Conservation (phyloP, 2,329 filamentous ascomycete genomes). For the Domatiomyces globalis region DNA sequence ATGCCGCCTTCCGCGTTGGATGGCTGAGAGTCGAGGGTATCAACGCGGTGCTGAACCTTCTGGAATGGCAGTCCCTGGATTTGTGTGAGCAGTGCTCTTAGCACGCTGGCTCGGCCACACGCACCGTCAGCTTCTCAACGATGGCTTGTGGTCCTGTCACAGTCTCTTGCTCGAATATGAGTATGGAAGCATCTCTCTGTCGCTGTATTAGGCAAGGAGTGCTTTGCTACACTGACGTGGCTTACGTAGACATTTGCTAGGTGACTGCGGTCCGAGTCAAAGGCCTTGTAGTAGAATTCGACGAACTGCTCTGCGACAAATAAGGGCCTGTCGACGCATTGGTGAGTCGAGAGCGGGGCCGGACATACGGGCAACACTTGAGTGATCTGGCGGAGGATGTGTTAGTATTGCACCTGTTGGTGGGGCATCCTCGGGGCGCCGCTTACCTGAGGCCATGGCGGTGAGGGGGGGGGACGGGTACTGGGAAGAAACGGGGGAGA, state of each 20-base stretch:
- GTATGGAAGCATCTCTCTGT: slow-evolving; percentile 71
- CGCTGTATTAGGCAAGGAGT: slow-evolving; percentile 1
- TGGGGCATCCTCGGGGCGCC: background rate
- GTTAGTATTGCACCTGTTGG: background rate
- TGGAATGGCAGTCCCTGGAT: slow-evolving; percentile 60
- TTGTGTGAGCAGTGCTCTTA: slow-evolving; percentile 1
- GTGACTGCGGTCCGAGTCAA: slow-evolving; percentile 55
- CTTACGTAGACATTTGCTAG: slow-evolving; percentile 70
- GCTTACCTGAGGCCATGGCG: background rate
- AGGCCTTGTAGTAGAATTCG: slow-evolving; percentile 77
- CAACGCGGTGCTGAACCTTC: slow-evolving; percentile 64
- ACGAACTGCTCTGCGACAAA: slow-evolving; percentile 62
- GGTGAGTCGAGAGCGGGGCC: background rate
- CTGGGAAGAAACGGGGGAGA: background rate
- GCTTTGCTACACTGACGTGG: slow-evolving; percentile 4
- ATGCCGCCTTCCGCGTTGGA: slow-evolving; percentile 51
- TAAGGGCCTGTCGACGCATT: background rate
- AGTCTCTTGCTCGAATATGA: slow-evolving; percentile 72
- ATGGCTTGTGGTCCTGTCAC: slow-evolving; percentile 53
- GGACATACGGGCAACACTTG: slow-evolving; percentile 27
- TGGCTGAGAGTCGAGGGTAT: slow-evolving; percentile 73
- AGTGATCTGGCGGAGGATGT: slow-evolving; percentile 23
- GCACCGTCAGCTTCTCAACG: slow-evolving; percentile 66
- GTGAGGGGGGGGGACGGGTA: too few species aligned
- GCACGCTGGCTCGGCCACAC: slow-evolving; percentile 19